Evolutionary conservation across 805 yeast species (phyloP).

Genomic region (Candida sanyiensis): DNA sequence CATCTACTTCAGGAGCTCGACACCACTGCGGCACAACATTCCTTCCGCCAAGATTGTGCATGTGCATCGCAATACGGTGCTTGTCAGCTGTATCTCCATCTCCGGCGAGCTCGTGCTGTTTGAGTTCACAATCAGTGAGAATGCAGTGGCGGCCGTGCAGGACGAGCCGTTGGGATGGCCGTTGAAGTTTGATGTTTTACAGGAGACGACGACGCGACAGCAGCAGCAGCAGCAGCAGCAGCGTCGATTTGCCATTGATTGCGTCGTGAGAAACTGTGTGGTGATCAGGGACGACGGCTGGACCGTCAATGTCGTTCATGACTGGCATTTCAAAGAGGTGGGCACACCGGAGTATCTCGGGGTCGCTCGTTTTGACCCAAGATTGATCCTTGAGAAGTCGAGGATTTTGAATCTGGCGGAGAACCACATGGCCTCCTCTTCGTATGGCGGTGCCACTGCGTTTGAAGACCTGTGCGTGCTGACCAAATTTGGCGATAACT

Average conservation of each 20-base stretch:
- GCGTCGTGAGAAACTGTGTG: not conserved
- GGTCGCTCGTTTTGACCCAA: conserved; percentile 29
- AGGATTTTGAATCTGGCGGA: conserved; percentile 32
- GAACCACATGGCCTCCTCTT: conserved; percentile 37
- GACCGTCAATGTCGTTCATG: conserved; percentile 41
- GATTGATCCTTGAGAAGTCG: conserved; percentile 37
- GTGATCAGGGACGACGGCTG: conserved; percentile 39
- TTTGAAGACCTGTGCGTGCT: conserved; percentile 27
- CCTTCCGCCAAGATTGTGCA: conserved; percentile 44
- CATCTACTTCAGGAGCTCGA: conserved; percentile 30
- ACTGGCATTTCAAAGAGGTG: conserved; percentile 43
- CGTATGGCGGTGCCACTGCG: conserved; percentile 34
- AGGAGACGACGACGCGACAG: not conserved
- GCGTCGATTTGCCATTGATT: not conserved
- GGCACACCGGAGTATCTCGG: conserved; percentile 42
- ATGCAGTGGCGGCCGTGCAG: not conserved
- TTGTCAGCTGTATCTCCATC: conserved; percentile 39
- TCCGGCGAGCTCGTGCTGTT: conserved; percentile 30
- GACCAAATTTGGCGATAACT: conserved; percentile 13
- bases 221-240: too few relatives aligned
- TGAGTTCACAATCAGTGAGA: conserved; percentile 8
- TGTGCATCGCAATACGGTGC: conserved; percentile 21
- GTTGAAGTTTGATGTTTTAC: not conserved
- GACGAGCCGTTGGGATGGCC: not conserved
- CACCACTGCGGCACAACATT: conserved; percentile 47